Percentiles rank a stretch among this genome's conserved stretches.
These are phyloP conservation scores for Leccinellum rugosiceps DNA, from an alignment of 768 basidiomycete species.

Conservation along the genomic window DNA sequence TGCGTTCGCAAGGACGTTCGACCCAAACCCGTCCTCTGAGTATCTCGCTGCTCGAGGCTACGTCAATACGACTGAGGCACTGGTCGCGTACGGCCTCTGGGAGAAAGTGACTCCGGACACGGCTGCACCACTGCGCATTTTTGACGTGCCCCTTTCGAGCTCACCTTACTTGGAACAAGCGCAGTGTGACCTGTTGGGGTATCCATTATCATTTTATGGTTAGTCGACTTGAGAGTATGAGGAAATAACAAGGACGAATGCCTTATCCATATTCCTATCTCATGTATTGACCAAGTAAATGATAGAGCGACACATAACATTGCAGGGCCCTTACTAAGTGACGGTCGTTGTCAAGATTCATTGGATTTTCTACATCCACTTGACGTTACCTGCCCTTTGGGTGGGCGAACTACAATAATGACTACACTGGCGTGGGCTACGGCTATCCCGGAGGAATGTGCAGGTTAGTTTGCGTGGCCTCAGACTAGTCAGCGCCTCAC, in stretches of 20 bases:
- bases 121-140: not conserved
- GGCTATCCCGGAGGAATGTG: too few relatives aligned
- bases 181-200: constrained; percentile 7
- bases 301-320: not conserved
- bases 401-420: too few relatives aligned
- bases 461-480: too few relatives aligned
- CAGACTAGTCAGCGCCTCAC: too few relatives aligned
- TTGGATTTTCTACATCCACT: too few relatives aligned
- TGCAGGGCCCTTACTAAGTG: not conserved
- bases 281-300: not conserved
- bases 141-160: constrained; percentile 5
- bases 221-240: not conserved
- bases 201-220: constrained; percentile 3
- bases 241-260: not conserved
- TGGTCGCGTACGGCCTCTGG: not conserved
- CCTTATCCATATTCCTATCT: too few relatives aligned
- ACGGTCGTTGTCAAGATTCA: too few relatives aligned
- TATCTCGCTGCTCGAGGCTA: constrained; percentile 45
- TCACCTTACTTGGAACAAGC: constrained; percentile 2
- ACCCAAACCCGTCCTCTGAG: constrained; percentile 43
- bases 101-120: not conserved
- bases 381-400: too few relatives aligned
- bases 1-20: constrained; percentile 43
- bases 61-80: constrained; percentile 13
- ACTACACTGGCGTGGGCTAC: too few relatives aligned